Evolutionary conservation across 2,329 filamentous ascomycete genomes (phyloP).

Genomic region (Sporothrix mexicana): DNA sequence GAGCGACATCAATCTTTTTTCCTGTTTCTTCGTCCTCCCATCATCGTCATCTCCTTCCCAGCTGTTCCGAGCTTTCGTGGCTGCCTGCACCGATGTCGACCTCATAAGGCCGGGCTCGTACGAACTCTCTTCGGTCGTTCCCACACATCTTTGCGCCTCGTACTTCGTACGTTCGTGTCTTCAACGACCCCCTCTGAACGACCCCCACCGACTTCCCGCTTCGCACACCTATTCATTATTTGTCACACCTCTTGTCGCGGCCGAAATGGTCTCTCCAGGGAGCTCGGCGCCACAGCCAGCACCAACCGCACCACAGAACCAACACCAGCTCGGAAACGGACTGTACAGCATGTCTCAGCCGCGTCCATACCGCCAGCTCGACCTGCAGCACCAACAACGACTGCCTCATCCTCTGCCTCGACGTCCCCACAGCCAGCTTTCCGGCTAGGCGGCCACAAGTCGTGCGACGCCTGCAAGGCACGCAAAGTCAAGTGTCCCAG

Average conservation of each 20-base stretch:
- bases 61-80: no score
- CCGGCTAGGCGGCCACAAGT: constrained; percentile 39
- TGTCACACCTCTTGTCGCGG: background rate
- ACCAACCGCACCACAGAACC: no score
- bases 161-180: no score
- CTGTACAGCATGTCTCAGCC: no score
- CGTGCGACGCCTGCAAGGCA: constrained; percentile 50
- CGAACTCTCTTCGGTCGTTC: background rate
- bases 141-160: no score
- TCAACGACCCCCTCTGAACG: no score
- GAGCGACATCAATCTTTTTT: background rate
- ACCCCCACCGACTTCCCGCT: background rate
- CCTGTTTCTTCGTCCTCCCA: background rate
- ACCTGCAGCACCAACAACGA: no score
- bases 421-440: constrained; percentile 19
- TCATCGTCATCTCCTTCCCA: background rate
- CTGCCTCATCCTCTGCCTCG: background rate
- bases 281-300: constrained; percentile 4
- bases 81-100: no score
- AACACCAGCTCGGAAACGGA: no score
- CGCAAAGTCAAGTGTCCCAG: constrained; percentile 51
- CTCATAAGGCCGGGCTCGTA: background rate
- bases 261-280: background rate
- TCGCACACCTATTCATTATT: background rate
- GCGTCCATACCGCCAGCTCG: background rate